A percentile compares a stretch with the other conserved stretches of the same genome.
Conservation (phyloP, 352 stramenopile genomes). For the Phytophthora europaea region DNA sequence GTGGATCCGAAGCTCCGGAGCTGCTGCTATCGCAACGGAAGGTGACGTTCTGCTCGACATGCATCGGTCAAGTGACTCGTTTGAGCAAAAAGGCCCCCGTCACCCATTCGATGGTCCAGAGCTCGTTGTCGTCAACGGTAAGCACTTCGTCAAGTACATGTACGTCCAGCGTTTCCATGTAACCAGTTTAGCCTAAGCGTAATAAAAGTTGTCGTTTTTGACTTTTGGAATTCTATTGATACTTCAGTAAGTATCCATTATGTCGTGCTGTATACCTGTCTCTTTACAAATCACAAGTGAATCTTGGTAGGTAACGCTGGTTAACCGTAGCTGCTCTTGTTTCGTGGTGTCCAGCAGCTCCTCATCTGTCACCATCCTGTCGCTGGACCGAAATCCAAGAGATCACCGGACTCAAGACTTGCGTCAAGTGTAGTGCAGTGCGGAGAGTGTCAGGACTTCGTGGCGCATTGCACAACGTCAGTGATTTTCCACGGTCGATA, state of each 20-base stretch:
- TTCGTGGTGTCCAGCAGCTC: not conserved
- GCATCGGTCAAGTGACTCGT: constrained; percentile 14
- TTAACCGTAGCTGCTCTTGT: not conserved
- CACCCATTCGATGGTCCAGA: not conserved
- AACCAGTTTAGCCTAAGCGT: not conserved
- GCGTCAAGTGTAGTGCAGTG: constrained; percentile 15
- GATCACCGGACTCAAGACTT: constrained; percentile 28
- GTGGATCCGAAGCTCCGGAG: constrained; percentile 32
- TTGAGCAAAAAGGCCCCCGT: constrained; percentile 1
- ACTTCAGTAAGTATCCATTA: not conserved
- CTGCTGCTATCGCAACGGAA: constrained; percentile 29
- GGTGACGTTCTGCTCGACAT: constrained; percentile 36
- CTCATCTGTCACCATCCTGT: constrained; percentile 9
- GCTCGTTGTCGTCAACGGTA: constrained; percentile 10
- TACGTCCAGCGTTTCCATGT: constrained; percentile 10
- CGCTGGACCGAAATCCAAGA: constrained; percentile 22
- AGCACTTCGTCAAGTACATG: constrained; percentile 5
- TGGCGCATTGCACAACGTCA: constrained; percentile 22
- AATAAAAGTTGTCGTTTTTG: not conserved
- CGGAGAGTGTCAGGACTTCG: constrained; percentile 36
- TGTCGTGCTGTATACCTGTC: not conserved
- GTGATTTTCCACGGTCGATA: not conserved
- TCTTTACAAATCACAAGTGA: not conserved
- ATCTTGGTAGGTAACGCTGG: not conserved
- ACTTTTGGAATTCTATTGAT: not conserved